Percentiles rank a stretch among this genome's conserved stretches.
These are phyloP conservation scores for Cercospora zeae-maydis DNA, from an alignment of 2,329 filamentous ascomycete genomes.

Conservation along the genomic window DNA sequence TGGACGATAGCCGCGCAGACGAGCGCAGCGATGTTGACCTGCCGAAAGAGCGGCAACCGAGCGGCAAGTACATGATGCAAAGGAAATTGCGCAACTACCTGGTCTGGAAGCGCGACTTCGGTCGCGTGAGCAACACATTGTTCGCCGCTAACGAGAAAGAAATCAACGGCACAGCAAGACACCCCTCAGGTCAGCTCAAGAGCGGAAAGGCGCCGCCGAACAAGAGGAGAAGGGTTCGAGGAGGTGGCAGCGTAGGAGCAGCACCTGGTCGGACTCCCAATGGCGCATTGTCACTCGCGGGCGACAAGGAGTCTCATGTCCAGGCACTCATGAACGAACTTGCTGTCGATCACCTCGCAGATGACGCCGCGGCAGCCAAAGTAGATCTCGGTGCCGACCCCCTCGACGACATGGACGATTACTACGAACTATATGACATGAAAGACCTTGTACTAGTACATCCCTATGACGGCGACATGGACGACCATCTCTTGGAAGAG, in stretches of 20 bases:
- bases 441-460: constrained; percentile 84
- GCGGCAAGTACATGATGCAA: constrained; percentile 84
- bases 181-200: constrained; percentile 44
- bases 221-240: constrained; percentile 80
- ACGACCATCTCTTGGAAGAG: constrained; percentile 95
- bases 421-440: constrained; percentile 88
- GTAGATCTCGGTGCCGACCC: constrained; percentile 73
- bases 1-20: constrained; percentile 36
- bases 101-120: constrained; percentile 85
- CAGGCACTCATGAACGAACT: constrained; percentile 78
- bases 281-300: constrained; percentile 70
- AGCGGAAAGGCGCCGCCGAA: constrained; percentile 66
- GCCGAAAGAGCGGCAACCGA: constrained; percentile 50
- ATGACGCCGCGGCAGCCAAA: constrained; percentile 58
- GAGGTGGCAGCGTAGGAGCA: constrained; percentile 63
- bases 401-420: constrained; percentile 86
- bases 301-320: constrained; percentile 80
- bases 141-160: constrained; percentile 78
- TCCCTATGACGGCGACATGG: constrained; percentile 91
- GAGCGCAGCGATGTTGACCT: constrained; percentile 52
- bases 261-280: constrained; percentile 63
- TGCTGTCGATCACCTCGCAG: constrained; percentile 73
- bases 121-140: constrained; percentile 73
- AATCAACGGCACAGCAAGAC: constrained; percentile 59
- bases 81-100: constrained; percentile 82